These are phyloP conservation scores for Yamadazyma philogaea DNA, from an alignment of 805 yeast species.

Conservation along the genomic window DNA sequence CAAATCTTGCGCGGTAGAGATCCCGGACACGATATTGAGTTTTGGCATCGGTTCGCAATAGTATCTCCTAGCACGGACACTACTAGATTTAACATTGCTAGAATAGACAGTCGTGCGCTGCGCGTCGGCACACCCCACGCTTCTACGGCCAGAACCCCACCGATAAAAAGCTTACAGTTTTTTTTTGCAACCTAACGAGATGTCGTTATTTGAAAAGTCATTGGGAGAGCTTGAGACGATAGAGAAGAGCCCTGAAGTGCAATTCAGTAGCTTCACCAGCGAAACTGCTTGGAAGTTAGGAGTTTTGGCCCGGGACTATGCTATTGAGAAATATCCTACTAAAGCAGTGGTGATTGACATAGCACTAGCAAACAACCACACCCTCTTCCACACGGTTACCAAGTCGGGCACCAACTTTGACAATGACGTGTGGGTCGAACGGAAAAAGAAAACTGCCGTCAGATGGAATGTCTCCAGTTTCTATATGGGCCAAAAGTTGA, in stretches of 20 bases:
- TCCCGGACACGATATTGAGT: no score
- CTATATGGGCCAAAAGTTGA: constrained; percentile 44
- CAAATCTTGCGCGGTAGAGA: no score
- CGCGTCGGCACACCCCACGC: no score
- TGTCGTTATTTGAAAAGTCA: constrained; percentile 6
- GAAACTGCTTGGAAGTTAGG: constrained; percentile 49
- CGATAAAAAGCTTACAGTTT: not conserved
- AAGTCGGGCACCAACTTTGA: constrained; percentile 41
- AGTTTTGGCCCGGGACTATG: constrained; percentile 33
- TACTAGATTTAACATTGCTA: no score
- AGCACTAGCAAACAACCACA: constrained; percentile 43
- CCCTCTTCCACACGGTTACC: constrained; percentile 44
- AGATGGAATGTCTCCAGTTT: constrained; percentile 49
- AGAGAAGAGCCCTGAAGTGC: constrained; percentile 18
- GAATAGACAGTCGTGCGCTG: no score
- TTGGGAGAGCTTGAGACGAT: constrained; percentile 18
- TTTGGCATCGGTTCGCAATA: no score
- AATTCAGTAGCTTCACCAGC: constrained; percentile 26
- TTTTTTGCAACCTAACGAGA: not conserved
- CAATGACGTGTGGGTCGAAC: constrained; percentile 51
- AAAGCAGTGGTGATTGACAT: constrained; percentile 48
- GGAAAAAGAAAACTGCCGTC: constrained; percentile 48
- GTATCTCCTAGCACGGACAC: no score
- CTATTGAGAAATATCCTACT: constrained; percentile 22
- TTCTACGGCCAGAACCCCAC: not conserved